These are phyloP conservation scores for Sporothrix curviconia DNA, from an alignment of 2,329 filamentous ascomycete species.

Conservation along the genomic window DNA sequence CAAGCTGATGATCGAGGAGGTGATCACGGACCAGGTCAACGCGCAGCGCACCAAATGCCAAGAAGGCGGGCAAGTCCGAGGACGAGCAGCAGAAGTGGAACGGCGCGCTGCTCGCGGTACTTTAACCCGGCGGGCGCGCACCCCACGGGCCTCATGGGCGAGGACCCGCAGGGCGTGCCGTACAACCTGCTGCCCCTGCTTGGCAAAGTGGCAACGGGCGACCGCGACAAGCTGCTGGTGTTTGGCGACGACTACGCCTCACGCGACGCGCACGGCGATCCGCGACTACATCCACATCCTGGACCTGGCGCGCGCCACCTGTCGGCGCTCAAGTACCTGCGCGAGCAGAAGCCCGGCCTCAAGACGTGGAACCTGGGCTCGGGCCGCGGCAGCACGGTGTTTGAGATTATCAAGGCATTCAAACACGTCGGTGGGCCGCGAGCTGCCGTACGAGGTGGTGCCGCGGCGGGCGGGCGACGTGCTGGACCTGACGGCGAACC, in stretches of 20 bases:
- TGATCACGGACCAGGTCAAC: constrained; percentile 86
- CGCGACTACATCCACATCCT: constrained; percentile 98
- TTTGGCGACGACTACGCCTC: constrained; percentile 93
- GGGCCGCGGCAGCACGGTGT: constrained; percentile 89
- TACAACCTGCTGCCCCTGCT: constrained; percentile 93
- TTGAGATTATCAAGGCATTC: constrained; percentile 96
- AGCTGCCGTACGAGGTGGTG: constrained; percentile 81
- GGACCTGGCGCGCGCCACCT: constrained; percentile 79
- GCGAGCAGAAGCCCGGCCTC: constrained; percentile 76
- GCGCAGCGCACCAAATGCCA: constrained; percentile 76
- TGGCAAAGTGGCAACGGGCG: constrained; percentile 91
- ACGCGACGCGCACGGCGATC: constrained; percentile 84
- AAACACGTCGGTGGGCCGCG: constrained; percentile 75
- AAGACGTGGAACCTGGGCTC: constrained; percentile 96
- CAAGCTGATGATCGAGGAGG: constrained; percentile 83
- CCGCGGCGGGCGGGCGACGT: constrained; percentile 82
- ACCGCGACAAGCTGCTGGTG: constrained; percentile 87
- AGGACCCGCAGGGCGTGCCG: constrained; percentile 91
- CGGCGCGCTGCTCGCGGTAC: constrained; percentile 84
- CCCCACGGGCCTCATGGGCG: constrained; percentile 93
- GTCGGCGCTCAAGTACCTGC: constrained; percentile 83
- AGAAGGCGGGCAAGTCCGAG: constrained; percentile 69
- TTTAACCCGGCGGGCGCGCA: constrained; percentile 97
- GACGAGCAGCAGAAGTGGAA: constrained; percentile 82
- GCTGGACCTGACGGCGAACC: constrained; percentile 88